Evolutionary conservation across 164 flowering plant genomes (phyloP).

Genomic region (Vitis cinerea): DNA sequence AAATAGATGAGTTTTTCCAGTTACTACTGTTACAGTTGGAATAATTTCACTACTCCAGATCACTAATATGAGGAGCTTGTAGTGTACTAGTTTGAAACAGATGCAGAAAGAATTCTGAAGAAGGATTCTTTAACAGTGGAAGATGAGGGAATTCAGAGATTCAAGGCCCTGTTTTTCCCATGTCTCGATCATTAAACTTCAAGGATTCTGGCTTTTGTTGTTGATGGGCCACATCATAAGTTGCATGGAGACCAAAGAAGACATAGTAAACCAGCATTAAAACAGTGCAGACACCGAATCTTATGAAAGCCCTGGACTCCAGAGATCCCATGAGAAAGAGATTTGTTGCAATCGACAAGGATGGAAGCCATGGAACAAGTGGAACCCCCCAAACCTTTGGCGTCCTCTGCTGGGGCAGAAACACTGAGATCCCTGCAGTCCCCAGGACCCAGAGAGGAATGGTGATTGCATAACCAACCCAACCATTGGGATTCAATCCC

Average conservation of each 20-base stretch:
- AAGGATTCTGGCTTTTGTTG: constrained; percentile 10
- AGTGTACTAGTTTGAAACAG: not conserved
- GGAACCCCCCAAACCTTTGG: constrained; percentile 76
- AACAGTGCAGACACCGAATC: constrained; percentile 55
- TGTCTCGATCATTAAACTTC: constrained; percentile 10
- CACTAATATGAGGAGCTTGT: not conserved
- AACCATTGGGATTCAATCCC: constrained; percentile 38
- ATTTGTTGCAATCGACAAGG: constrained; percentile 55
- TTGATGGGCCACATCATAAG: constrained; percentile 59
- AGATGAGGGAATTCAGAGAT: not conserved
- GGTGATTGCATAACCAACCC: constrained; percentile 46
- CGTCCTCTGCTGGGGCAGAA: constrained; percentile 38
- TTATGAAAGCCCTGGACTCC: constrained; percentile 32
- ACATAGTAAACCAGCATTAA: constrained; percentile 56
- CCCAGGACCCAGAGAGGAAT: constrained; percentile 51
- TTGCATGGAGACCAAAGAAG: constrained; percentile 63
- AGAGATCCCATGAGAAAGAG: constrained; percentile 64
- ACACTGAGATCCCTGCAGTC: constrained; percentile 37
- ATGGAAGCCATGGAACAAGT: constrained; percentile 68
- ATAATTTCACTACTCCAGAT: too few species aligned
- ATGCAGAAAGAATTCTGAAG: not conserved
- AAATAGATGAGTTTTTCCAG: too few species aligned
- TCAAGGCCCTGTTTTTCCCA: constrained; percentile 6
- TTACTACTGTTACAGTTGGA: too few species aligned
- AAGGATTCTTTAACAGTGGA: not conserved